Evolutionary conservation across 2,329 filamentous ascomycete genomes (phyloP).

Genomic region (Kalaharituber pfeilii): DNA sequence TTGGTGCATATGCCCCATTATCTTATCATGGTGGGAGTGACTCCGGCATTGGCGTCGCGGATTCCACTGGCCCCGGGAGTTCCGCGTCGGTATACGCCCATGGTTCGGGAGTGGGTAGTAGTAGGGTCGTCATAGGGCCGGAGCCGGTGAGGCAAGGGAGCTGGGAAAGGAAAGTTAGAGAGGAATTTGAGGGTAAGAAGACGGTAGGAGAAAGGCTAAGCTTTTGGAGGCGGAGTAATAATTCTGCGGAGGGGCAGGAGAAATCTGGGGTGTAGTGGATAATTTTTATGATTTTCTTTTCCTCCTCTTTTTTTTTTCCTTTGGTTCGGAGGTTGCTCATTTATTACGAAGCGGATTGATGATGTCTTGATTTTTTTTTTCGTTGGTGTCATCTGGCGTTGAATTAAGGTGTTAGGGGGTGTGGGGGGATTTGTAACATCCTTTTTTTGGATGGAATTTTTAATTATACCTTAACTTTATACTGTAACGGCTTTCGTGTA

Average conservation of each 20-base stretch:
- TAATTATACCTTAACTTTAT: too few species aligned
- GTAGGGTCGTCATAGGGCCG: background rate
- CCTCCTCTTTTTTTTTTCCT: too few species aligned
- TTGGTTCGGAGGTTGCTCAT: too few species aligned
- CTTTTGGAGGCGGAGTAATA: constrained; percentile 11
- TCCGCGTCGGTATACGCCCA: background rate
- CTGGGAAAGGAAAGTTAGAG: constrained; percentile 13
- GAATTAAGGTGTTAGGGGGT: too few species aligned
- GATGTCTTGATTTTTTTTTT: too few species aligned
- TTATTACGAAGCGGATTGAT: too few species aligned
- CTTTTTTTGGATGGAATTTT: too few species aligned
- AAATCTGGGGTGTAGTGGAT: background rate
- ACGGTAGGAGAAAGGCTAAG: constrained; percentile 1
- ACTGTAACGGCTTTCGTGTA: too few species aligned
- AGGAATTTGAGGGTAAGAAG: constrained; percentile 9
- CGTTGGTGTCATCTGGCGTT: too few species aligned
- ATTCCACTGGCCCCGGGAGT: background rate
- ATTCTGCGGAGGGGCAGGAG: background rate
- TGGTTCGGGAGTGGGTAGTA: background rate
- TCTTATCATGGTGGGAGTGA: too few species aligned
- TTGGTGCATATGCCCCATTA: background rate
- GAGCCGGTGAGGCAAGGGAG: constrained; percentile 9
- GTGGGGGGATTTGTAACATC: too few species aligned
- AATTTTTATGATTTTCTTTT: too few species aligned
- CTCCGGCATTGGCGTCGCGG: background rate